These are phyloP conservation scores for Phytophthora sansomeana DNA, from an alignment of 352 stramenopile species.

Conservation along the genomic window DNA sequence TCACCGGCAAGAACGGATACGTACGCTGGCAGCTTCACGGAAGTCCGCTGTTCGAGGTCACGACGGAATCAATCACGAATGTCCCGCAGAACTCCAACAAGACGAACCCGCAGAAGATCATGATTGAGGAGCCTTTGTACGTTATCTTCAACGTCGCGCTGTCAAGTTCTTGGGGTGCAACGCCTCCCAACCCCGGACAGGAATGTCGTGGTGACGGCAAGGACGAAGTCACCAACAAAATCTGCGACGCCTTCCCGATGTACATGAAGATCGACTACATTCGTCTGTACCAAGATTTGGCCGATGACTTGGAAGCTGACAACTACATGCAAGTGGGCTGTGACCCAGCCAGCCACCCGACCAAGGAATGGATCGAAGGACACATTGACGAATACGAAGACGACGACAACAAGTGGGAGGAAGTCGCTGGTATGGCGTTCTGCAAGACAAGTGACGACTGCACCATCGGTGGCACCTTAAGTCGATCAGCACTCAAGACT, in stretches of 20 bases:
- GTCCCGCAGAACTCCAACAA: slow-evolving; percentile 50
- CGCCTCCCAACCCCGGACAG: slow-evolving; percentile 26
- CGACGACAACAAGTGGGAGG: slow-evolving; percentile 39
- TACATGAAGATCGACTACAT: slow-evolving; percentile 85
- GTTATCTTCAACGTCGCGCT: slow-evolving; percentile 94
- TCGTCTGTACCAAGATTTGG: slow-evolving; percentile 81
- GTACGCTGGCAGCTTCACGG: slow-evolving; percentile 67
- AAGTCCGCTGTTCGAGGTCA: slow-evolving; percentile 60
- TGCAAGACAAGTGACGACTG: slow-evolving; percentile 57
- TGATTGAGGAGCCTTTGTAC: slow-evolving; percentile 92
- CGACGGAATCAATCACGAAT: slow-evolving; percentile 48
- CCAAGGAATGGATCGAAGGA: slow-evolving; percentile 43
- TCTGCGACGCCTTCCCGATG: slow-evolving; percentile 55
- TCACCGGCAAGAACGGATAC: slow-evolving; percentile 63
- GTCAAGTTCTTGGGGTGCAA: slow-evolving; percentile 66
- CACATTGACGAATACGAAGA: slow-evolving; percentile 50
- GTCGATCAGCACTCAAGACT: slow-evolving; percentile 35
- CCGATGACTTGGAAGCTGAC: slow-evolving; percentile 22
- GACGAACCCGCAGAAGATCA: slow-evolving; percentile 78
- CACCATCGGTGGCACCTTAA: slow-evolving; percentile 33
- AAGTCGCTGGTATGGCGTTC: slow-evolving; percentile 50
- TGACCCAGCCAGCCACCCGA: slow-evolving; percentile 44
- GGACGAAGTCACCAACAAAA: slow-evolving; percentile 46
- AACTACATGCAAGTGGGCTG: slow-evolving; percentile 43
- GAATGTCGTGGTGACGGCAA: slow-evolving; percentile 37